A percentile compares a stretch with the other conserved stretches of the same genome.
phyloP scores from a whole-genome alignment of 441 rosid genomes.

The Biscutella laevigata region DNA sequence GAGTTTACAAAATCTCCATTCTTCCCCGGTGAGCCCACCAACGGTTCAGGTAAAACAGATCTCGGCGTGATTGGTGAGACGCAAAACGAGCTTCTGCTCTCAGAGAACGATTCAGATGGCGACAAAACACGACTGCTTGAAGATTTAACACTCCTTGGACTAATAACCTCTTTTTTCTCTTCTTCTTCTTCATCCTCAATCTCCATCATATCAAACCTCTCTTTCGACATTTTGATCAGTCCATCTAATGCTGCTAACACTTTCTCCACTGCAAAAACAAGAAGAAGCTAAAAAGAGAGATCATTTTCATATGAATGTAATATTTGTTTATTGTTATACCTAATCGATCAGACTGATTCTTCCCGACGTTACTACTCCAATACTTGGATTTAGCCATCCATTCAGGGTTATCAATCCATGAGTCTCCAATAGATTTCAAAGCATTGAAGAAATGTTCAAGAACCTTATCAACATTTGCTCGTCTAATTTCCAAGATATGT shows the following conservation, averaged over 20 bases:
- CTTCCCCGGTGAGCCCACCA: constrained; percentile 25
- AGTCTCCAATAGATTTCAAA: constrained; percentile 59
- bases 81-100: constrained; percentile 31
- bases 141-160: constrained; percentile 18
- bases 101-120: constrained; percentile 34
- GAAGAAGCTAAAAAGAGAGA: no score
- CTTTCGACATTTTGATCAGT: constrained; percentile 49
- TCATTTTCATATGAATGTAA: no score
- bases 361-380: constrained; percentile 30
- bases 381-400: constrained; percentile 44
- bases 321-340: no score
- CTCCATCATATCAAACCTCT: constrained; percentile 56
- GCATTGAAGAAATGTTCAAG: constrained; percentile 45
- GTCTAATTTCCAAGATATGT: constrained; percentile 36
- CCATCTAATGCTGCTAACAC: constrained; percentile 53
- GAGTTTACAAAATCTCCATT: constrained; percentile 30
- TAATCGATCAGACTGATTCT: constrained; percentile 36
- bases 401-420: constrained; percentile 44
- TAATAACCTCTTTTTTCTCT: constrained; percentile 26
- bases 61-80: constrained; percentile 69
- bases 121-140: constrained; percentile 26
- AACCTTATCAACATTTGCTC: constrained; percentile 41
- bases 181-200: constrained; percentile 47
- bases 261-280: constrained; percentile 61
- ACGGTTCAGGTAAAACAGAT: constrained; percentile 61